Base-by-base conservation (phyloP, 176 grass and related monocot genomes). In the Leersia perrieri region DNA sequence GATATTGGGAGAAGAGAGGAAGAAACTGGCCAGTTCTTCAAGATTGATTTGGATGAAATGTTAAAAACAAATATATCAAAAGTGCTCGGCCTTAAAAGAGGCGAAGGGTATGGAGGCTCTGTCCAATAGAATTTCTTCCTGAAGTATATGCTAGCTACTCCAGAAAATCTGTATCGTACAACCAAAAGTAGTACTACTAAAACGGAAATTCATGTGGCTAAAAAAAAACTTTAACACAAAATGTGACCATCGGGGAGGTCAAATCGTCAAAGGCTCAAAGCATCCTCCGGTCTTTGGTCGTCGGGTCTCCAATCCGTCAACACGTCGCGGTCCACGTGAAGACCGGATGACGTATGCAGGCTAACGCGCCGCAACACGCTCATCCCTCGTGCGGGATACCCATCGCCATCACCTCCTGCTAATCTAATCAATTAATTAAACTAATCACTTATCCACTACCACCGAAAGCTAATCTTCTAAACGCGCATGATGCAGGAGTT, bases 391-490 rank as follows among this genome's bases (percentile, higher is more conserved):
- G 82, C 74, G 53, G 15, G 51, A 29, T 62, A 7, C 44, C 33
- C 44, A 38, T 42, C 47, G 47, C 47, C 47, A 22, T 22, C 47
- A n/a, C n/a, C n/a, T 41, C 20, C 7, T 9, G 1, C 23, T 8
- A 30, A 2, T 63, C 8, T 42, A 62, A 81, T 81, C 79, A n/a
- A 2, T 1, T 41, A 13, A 39, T 74, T 28, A 39, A 5, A 4
- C 47, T 73, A 49, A 20, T 73, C 22, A 12, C 5, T 25, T 61
- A 14, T 41, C 26, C 45, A 13, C 33, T 35, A 34, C 74, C 39
- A 38, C 66, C 74, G 38, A 85, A 78, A 84, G 82, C 14, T 62
- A 27, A 20, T 74, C 45, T 53, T 74, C 16, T 53, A 63, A 11
- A 81, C 53, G 79, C 53, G 67, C 51, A 33, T 20, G 16, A 25